phyloP scores from a whole-genome alignment of 2,329 filamentous ascomycete genomes.

The Aspergillus calidoustus region DNA sequence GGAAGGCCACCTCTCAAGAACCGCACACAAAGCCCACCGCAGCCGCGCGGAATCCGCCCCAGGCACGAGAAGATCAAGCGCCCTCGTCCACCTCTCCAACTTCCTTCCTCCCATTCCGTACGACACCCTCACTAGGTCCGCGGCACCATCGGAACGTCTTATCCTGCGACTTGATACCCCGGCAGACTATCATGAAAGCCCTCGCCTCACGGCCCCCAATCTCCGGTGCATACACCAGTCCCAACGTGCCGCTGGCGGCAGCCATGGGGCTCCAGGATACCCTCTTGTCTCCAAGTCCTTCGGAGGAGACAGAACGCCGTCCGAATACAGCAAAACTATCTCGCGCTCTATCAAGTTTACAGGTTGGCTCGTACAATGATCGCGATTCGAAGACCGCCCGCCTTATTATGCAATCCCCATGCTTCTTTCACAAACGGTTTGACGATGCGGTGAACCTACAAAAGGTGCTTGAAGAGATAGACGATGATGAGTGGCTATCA shows the following conservation, averaged over 20 bases:
- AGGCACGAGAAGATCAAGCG: conserved; percentile 31
- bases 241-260: conserved; percentile 65
- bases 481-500: conserved; percentile 82
- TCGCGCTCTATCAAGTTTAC: conserved; percentile 58
- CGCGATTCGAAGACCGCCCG: conserved; percentile 50
- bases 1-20: conserved; percentile 26
- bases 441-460: conserved; percentile 95
- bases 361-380: conserved; percentile 49
- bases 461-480: conserved; percentile 92
- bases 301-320: conserved; percentile 38
- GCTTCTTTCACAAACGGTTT: conserved; percentile 97
- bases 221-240: conserved; percentile 54
- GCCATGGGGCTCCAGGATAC: conserved; percentile 64
- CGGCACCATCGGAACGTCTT: conserved; percentile 54
- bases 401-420: conserved; percentile 83
- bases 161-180: conserved; percentile 71
- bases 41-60: conserved; percentile 26
- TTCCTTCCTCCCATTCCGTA: conserved; percentile 40
- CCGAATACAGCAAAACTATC: conserved; percentile 63
- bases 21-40: conserved; percentile 23
- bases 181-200: conserved; percentile 82
- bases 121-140: conserved; percentile 36
- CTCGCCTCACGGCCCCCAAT: conserved; percentile 66
- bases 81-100: conserved; percentile 34
- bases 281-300: conserved; percentile 26